These are phyloP conservation scores for Fusarium palustre DNA, from an alignment of 2,329 filamentous ascomycete species.

Conservation along the genomic window DNA sequence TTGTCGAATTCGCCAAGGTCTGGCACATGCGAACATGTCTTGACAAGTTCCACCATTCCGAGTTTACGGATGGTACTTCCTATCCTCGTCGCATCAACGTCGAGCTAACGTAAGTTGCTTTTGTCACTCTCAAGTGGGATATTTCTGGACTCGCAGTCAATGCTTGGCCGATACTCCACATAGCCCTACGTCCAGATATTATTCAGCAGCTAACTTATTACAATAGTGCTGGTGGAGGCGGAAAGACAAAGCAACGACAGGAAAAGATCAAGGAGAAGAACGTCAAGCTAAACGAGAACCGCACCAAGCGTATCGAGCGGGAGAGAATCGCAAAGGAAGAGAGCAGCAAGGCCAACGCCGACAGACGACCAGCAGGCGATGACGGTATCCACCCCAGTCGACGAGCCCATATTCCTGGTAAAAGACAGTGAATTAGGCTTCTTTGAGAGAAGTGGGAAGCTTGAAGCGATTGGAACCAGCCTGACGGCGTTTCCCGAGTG, in stretches of 20 bases:
- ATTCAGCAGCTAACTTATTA: conserved; percentile 10
- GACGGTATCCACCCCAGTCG: conserved; percentile 66
- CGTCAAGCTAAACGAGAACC: conserved; percentile 79
- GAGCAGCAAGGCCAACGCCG: conserved; percentile 37
- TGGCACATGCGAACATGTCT: conserved; percentile 94
- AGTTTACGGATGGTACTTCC: conserved; percentile 70
- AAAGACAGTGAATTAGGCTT: background rate
- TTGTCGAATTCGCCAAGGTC: conserved; percentile 88
- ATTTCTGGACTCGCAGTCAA: conserved; percentile 7
- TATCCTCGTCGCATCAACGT: conserved; percentile 85
- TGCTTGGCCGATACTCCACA: conserved; percentile 9
- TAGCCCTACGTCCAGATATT: background rate
- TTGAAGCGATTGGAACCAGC: background rate
- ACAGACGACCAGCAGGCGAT: conserved; percentile 43
- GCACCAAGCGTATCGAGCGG: conserved; percentile 61
- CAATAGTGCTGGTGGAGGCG: conserved; percentile 83
- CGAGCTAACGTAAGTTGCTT: conserved; percentile 78
- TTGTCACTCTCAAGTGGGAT: conserved; percentile 3
- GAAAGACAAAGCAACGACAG: conserved; percentile 77
- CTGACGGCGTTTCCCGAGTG: background rate
- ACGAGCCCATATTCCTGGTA: conserved; percentile 50
- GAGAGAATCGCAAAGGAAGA: conserved; percentile 56
- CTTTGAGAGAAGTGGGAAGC: background rate
- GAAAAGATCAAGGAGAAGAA: conserved; percentile 89
- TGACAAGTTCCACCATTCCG: conserved; percentile 88